These are phyloP conservation scores for Penicillium nucicola DNA, from an alignment of 495 filamentous ascomycete species.

Conservation along the genomic window DNA sequence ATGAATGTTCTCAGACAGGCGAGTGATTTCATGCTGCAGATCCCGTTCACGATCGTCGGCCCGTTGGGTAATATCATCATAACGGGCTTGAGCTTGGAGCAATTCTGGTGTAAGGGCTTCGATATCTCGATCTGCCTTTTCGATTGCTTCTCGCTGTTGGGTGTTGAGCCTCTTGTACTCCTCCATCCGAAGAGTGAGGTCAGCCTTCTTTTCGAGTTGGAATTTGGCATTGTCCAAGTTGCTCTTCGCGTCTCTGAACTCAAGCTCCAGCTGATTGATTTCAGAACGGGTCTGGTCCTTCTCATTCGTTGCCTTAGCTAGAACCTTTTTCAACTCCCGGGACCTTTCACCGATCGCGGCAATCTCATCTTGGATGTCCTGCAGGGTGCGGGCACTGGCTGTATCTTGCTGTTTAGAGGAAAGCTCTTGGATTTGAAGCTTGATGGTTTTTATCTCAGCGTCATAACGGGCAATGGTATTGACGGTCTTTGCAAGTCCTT, in stretches of 20 bases:
- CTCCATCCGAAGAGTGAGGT: slow-evolving; percentile 64
- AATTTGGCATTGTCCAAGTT: slow-evolving; percentile 66
- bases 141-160: slow-evolving; percentile 65
- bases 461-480: slow-evolving; percentile 69
- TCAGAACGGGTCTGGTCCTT: slow-evolving; percentile 65
- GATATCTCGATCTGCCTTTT: slow-evolving; percentile 65
- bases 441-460: slow-evolving; percentile 65
- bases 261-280: slow-evolving; percentile 68
- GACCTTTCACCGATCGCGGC: slow-evolving; percentile 64
- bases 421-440: slow-evolving; percentile 67
- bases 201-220: slow-evolving; percentile 74
- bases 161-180: slow-evolving; percentile 64
- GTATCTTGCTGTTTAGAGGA: slow-evolving; percentile 66
- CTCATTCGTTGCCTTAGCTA: slow-evolving; percentile 62
- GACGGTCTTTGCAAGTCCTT: slow-evolving; percentile 71
- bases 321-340: slow-evolving; percentile 55
- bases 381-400: slow-evolving; percentile 61
- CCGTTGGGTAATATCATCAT: slow-evolving; percentile 70
- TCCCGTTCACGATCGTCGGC: slow-evolving; percentile 71
- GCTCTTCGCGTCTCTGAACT: slow-evolving; percentile 64
- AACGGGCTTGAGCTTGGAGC: slow-evolving; percentile 65
- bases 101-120: slow-evolving; percentile 68
- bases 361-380: slow-evolving; percentile 80
- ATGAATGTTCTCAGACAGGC: slow-evolving; percentile 66
- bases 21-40: slow-evolving; percentile 67